Evolutionary conservation across 2,329 filamentous ascomycete species (phyloP), one percentile per base, ranked within the genome.

Genomic region (Ceratocystis lukuohia): DNA sequence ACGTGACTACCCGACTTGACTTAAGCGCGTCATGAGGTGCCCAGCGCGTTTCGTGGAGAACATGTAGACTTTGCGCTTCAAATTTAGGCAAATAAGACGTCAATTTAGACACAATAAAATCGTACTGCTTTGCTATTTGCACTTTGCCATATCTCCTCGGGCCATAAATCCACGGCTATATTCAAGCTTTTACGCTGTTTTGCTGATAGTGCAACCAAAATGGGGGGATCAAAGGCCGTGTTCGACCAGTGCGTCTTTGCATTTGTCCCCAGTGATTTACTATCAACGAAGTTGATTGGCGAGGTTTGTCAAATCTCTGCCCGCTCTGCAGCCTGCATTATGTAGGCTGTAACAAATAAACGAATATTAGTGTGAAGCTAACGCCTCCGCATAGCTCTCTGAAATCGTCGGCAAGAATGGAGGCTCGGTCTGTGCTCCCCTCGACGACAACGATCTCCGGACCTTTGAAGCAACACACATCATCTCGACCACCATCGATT

Each of bases 401-500:
- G 70, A 71, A 1, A 75, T 77, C 1, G 74, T 82, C 41, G 69
- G 74, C 67, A 77, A 80, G 12, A 78, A 82, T 76, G 82, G 82
- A 70, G 82, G 79, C 66, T 72, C 76, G 44, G 75, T 83, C 1
- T 73, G 80, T 69, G 75, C 80, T 59, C 77, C 77, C 12, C 75
- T 77, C 68, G 75, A 77, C 68, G 76, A 83, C 70, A 80, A 80
- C 70, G 76, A 77, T 15, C 73, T 84, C 15, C 75, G 76, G 1
- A 76, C 84, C 33, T 72, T 77, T 62, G 71, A 78, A 66, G 77
- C 79, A 62, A 82, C 82, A 25, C 83, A 85, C 71, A 80, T 85
- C 69, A 73, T 85, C 62, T 79, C 92, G 66, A 84, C 86, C 67
- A 93, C 88, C 0, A 88, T 91, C 75, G 91, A 99, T 74, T 99